Evolutionary conservation across 2,329 filamentous ascomycete genomes (phyloP).

Genomic region (Ilyonectria mors-panacis): DNA sequence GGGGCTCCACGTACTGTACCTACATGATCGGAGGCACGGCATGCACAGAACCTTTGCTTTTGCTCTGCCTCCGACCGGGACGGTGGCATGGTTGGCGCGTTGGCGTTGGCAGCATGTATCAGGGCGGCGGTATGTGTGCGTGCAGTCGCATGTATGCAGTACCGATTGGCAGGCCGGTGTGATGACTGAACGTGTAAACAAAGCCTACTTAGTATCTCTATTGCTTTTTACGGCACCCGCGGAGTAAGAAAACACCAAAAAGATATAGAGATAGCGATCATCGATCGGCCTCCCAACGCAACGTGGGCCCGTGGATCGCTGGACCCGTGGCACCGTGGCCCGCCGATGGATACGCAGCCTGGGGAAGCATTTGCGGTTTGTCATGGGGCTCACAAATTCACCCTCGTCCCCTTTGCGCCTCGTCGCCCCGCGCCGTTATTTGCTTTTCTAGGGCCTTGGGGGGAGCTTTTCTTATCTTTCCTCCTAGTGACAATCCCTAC

Average conservation of each 20-base stretch:
- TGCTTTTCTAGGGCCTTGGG: neutral
- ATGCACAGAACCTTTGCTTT: neutral
- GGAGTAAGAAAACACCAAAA: neutral
- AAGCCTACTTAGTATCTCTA: too few species aligned
- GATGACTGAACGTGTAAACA: too few species aligned
- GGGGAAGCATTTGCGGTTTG: conserved; percentile 29
- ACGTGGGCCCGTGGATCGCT: neutral
- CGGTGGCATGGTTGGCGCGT: neutral
- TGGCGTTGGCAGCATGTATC: neutral
- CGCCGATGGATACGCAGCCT: conserved; percentile 13
- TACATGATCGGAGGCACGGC: neutral
- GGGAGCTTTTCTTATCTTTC: neutral
- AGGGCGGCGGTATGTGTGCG: too few species aligned
- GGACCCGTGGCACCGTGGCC: neutral
- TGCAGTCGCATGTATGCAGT: too few species aligned
- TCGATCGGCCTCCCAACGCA: conserved; percentile 11
- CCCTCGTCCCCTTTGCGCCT: neutral
- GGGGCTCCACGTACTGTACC: neutral
- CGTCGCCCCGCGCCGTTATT: neutral
- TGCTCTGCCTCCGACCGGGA: neutral
- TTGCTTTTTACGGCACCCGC: neutral
- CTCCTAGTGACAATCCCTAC: neutral
- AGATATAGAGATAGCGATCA: conserved; percentile 14
- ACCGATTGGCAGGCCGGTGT: too few species aligned
- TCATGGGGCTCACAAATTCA: conserved; percentile 32